Base-by-base conservation (phyloP, 2,329 filamentous ascomycete species). In the Epicoccum sorghinum region DNA sequence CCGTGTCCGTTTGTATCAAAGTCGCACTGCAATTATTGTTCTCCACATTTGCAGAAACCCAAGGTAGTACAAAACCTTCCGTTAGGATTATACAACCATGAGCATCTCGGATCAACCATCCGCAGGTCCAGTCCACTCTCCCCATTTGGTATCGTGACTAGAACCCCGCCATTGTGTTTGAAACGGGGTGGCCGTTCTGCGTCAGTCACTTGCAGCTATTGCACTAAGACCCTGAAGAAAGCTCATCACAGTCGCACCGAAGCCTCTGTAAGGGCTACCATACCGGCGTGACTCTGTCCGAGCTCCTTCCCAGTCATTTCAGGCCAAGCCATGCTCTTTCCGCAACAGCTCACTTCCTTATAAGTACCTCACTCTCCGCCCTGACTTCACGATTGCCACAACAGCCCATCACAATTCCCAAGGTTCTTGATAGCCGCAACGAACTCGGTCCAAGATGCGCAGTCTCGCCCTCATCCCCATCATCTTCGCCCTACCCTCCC, bases 391-490 rank as follows among this genome's bases (percentile, higher is more conserved):
- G 4, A 12, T 33, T 13, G 13, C 32, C 32, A 9, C 32, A 4
- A 8, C 32, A 33, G 4, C 27, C 27, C 27, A 29, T 29, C 4
- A 29, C 27, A 29, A 29, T 29, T 29, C 9, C 27, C 27, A 29
- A 6, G 6, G 3, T 9, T 29, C 6, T 29, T 29, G 27, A 6
- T 29, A 29, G 1, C 3, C 3, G 27, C 27, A 6, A 29, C 18
- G 18, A 18, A 18, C 18, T 18, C 18, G 18, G 18, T 18, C 18
- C 18, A 57, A 68, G 38, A 74, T 74, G 71, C 69, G 46, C 40
- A 27, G 44, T 36, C 25, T 62, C 13, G 7, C 54, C 38, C 47
- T 74, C 14, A 25, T 65, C 35, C 43, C 66, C 36, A 18, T 57
- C 8, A 42, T 70, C 40, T 66, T 63, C 49, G 49, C 55, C 18